These are phyloP conservation scores for Apiospora pterosperma DNA, from an alignment of 2,329 filamentous ascomycete genomes.

Conservation along the genomic window DNA sequence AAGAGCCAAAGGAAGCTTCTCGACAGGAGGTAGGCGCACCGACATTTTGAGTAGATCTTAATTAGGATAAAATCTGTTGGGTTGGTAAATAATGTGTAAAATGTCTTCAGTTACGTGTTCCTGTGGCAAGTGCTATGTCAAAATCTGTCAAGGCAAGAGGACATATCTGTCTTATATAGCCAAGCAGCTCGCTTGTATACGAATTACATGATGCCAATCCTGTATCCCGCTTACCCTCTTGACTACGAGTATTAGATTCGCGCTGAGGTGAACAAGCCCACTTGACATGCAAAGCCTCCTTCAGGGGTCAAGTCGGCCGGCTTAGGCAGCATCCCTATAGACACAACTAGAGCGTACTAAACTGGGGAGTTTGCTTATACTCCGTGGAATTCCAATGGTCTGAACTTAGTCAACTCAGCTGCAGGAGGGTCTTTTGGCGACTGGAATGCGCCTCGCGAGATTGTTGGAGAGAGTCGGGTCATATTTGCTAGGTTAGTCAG, in stretches of 20 bases:
- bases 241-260: not conserved
- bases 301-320: not conserved
- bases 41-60: not conserved
- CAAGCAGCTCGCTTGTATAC: not conserved
- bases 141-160: not conserved
- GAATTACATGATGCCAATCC: not conserved
- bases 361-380: not conserved
- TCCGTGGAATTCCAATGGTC: not conserved
- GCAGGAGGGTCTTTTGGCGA: not conserved
- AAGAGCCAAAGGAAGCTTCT: slow-evolving; percentile 47
- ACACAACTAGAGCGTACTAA: not conserved
- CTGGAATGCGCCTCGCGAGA: not conserved
- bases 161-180: not conserved
- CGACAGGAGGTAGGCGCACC: slow-evolving; percentile 38
- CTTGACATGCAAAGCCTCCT: not conserved
- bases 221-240: not conserved
- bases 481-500: not conserved
- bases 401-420: not conserved
- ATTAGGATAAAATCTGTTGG: not conserved
- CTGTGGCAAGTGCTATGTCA: not conserved
- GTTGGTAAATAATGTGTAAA: not conserved
- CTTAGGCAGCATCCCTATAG: not conserved
- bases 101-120: not conserved
- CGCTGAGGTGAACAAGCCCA: not conserved
- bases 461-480: not conserved